phyloP scores from a whole-genome alignment of 257 asterid genomes.

The Fraxinus quadrangulata region DNA sequence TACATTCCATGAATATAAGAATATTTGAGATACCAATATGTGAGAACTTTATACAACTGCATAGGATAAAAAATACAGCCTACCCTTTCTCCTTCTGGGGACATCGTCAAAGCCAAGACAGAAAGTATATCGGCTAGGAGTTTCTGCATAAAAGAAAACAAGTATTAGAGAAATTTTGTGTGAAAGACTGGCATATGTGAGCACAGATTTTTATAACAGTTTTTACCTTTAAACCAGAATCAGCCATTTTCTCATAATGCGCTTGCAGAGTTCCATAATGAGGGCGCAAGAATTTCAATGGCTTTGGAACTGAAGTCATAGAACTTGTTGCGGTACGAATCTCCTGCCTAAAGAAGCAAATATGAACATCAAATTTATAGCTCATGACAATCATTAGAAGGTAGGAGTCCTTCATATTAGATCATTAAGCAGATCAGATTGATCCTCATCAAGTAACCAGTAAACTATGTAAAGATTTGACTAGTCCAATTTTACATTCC shows the following conservation, averaged over 20 bases:
- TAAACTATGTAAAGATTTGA: too few species aligned
- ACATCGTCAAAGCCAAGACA: conserved; percentile 96
- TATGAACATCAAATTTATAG: too few species aligned
- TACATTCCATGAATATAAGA: not conserved
- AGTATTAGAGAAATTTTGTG: not conserved
- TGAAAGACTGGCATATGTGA: not conserved
- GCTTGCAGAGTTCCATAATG: conserved; percentile 86
- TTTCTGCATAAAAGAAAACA: conserved; percentile 47
- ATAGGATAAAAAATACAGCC: conserved; percentile 12
- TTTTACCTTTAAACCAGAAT: conserved; percentile 71
- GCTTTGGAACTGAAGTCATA: conserved; percentile 98
- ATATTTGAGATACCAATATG: not conserved
- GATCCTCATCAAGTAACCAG: too few species aligned
- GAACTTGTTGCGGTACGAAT: conserved; percentile 95
- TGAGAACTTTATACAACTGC: not conserved
- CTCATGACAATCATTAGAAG: too few species aligned
- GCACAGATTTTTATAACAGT: conserved; percentile 13
- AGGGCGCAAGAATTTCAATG: conserved; percentile 90
- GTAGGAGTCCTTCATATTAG: too few species aligned
- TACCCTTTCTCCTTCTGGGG: conserved; percentile 98
- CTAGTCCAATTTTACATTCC: too few species aligned
- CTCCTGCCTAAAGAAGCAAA: conserved; percentile 62
- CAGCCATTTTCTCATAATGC: conserved; percentile 66
- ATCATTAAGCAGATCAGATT: too few species aligned
- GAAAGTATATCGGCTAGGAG: conserved; percentile 93